phyloP scores from a whole-genome alignment of 1,284 basidiomycete species.

The Cutaneotrichosporon sp. region DNA sequence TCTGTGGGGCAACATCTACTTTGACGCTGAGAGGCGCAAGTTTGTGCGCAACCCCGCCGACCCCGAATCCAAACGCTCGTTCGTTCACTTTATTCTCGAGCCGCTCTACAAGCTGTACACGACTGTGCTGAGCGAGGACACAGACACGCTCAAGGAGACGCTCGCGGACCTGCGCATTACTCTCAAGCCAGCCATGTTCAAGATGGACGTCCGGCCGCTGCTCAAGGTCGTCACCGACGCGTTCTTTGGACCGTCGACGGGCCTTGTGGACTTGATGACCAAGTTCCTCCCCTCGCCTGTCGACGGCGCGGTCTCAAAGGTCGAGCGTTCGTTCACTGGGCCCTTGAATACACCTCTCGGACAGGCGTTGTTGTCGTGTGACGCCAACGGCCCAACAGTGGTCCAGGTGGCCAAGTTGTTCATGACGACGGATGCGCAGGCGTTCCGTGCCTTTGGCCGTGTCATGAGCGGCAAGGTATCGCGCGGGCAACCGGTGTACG shows the following conservation, averaged over 20 bases:
- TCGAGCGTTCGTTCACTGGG: conserved; percentile 80
- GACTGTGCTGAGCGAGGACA: conserved; percentile 85
- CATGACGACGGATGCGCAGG: conserved; percentile 91
- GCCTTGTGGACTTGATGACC: conserved; percentile 88
- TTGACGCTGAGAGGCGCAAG: conserved; percentile 74
- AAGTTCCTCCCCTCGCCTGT: conserved; percentile 83
- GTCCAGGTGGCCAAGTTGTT: conserved; percentile 92
- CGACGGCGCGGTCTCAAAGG: conserved; percentile 69
- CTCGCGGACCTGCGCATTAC: conserved; percentile 77
- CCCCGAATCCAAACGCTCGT: conserved; percentile 77
- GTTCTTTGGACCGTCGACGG: conserved; percentile 88
- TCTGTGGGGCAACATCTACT: conserved; percentile 99
- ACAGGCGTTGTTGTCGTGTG: conserved; percentile 74
- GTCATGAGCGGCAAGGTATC: conserved; percentile 87
- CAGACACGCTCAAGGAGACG: conserved; percentile 75
- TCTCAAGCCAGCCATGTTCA: conserved; percentile 90
- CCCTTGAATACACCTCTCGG: conserved; percentile 77
- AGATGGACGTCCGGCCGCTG: conserved; percentile 95
- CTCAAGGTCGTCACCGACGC: conserved; percentile 90
- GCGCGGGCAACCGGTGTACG: conserved; percentile 82
- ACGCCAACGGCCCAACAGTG: conserved; percentile 82
- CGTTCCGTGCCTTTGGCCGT: conserved; percentile 92
- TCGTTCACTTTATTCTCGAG: conserved; percentile 95
- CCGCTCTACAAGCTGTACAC: conserved; percentile 98
- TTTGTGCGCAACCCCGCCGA: conserved; percentile 83